Evolutionary conservation across 1,284 basidiomycete genomes (phyloP), one percentile per base, ranked within the genome.

Genomic region (Cutaneotrichosporon spelunceum): DNA sequence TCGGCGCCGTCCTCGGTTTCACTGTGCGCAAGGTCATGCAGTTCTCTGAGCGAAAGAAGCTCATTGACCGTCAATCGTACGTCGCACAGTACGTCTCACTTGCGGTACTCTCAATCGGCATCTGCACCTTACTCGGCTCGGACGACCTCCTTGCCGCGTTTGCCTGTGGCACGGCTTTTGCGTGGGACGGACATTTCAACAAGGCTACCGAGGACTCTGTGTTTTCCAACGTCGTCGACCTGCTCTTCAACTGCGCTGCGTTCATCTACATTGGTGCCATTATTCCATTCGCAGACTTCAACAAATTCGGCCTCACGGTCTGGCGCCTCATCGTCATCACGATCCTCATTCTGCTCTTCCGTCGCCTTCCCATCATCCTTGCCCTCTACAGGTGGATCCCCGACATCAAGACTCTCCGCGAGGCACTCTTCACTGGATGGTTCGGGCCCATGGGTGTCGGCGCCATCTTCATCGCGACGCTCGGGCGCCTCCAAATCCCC

Each of bases 31-130:
- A 97, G 78, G 83, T 96, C 59, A 94, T 99, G 90, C 92, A 93
- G 75, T 97, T 94, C 79, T 94, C 92, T 68, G 88, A 98, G 77
- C 82, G 86, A 19, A 87, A 88, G 60, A 88, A 90, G 69, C 84
- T 97, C 67, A 95, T 99, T 73, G 96, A 99, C 79, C 84, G 95
- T 66, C 93, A 98, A 74, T 97, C 93, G 36, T 96, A 89, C 76
- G 86, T 96, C 29, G 90, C 91, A 0, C 93, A 85, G 72, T 96
- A 94, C 74, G 83, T 98, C 57, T 89, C 91, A 24, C 80, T 97
- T 21, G 84, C 91, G 1, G 79, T 94, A 33, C 85, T 94, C 69
- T 88, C 87, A 2, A 87, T 89, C 49, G 92, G 92, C 33, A 83
- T 89, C 39, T 89, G 88, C 58, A 89, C 88, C 0, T 82, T 96